Base-by-base conservation (phyloP, 1,284 basidiomycete genomes). In the Sphagnurus paluster region DNA sequence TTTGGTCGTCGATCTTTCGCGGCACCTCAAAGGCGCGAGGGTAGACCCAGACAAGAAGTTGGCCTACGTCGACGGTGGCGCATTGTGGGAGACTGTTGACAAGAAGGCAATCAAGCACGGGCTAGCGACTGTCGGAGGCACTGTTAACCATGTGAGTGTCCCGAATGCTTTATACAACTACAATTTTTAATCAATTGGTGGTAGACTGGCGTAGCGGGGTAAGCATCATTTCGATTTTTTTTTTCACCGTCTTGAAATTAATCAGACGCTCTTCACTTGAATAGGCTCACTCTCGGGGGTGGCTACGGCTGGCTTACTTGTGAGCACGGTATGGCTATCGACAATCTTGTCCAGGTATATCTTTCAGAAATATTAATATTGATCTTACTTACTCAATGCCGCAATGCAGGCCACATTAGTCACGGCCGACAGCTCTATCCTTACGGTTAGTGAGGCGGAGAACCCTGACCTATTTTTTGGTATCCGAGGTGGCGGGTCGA, bases 141-240 rank as follows among this genome's bases (percentile, higher is more conserved):
- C 78, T 1, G 74, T 82, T 14, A 79, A 79, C 44, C 73, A 80
- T 63, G 77, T 80, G 45, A 46, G 72, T 64, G 5, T 11, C 36
- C 21, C 34, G 23, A 16, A 17, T 14, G 19, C 35, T 42, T 30
- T 39, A 9, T 5, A 17, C 8, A n/a, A 6, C 5, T 26, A 9
- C 30, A 26, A 29, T 42, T 28, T 43, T 21, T 23, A 46, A 35
- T 25, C n/a, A n/a, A n/a, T 21, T 40, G 36, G 20, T 42, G 44
- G n/a, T n/a, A 78, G 69, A 80, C 77, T 33, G 77, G 79, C 16
- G 74, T 80, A 8, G 78, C 71, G 54, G 76, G 76, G 71, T 76
- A 47, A 29, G 69, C 57, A n/a, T n/a, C n/a, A n/a, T 33, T 19
- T 5, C 16, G 5, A 5, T 5, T 32, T 14, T 4, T 32, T 14